Evolutionary conservation across 176 grass and related monocot species (phyloP).

Genomic region (Oryza coarctata): DNA sequence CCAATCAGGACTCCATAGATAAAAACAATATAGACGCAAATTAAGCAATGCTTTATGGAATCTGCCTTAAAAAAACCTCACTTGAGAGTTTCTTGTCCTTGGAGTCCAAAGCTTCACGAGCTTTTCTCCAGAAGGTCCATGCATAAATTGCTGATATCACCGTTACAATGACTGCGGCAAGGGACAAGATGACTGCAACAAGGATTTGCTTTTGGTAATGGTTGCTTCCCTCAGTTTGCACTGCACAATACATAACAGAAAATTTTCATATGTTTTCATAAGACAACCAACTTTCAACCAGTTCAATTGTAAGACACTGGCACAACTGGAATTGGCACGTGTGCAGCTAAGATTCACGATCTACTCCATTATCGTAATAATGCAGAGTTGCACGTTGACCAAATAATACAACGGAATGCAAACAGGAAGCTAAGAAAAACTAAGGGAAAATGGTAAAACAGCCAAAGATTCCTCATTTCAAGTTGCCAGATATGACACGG

Average conservation of each 20-base stretch:
- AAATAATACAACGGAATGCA: conserved; percentile 4
- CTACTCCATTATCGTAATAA: neutral
- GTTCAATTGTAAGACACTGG: neutral
- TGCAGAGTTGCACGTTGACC: neutral
- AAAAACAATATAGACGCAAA: neutral
- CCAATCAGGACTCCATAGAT: neutral
- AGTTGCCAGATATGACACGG: neutral
- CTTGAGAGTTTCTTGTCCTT: conserved; percentile 56
- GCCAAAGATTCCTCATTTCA: neutral
- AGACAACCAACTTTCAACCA: neutral
- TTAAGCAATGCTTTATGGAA: neutral
- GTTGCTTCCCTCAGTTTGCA: conserved; percentile 8
- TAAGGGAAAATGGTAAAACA: neutral
- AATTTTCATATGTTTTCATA: neutral
- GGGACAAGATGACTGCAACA: conserved; percentile 28
- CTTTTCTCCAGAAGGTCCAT: conserved; percentile 41
- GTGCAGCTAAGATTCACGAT: neutral
- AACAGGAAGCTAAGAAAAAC: neutral
- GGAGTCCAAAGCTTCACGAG: conserved; percentile 34
- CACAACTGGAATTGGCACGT: neutral
- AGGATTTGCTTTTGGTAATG: conserved; percentile 26
- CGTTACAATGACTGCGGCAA: conserved; percentile 19
- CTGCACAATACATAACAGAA: conserved; percentile 1
- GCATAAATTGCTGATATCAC: conserved; percentile 27
- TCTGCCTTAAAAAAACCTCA: conserved; percentile 25